phyloP scores from a whole-genome alignment of 75 land plant genomes.

The Pinus tabuliformis region DNA sequence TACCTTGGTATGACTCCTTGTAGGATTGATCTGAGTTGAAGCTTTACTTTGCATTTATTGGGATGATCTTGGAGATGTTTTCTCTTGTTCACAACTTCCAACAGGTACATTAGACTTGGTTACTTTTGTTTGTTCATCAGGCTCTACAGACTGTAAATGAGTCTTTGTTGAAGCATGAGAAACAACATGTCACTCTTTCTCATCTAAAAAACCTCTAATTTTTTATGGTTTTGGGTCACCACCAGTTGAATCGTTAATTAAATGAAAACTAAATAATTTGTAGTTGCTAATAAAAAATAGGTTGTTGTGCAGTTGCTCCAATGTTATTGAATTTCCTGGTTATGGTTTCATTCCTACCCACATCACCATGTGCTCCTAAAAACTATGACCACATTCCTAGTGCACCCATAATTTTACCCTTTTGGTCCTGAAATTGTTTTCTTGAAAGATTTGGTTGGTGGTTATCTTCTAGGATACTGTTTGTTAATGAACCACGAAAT shows the following conservation, averaged over 20 bases:
- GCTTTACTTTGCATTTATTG: slow-evolving; percentile 9
- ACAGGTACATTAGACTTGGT: slow-evolving; percentile 21
- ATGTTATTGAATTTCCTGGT: neutral
- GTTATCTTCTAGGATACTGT: neutral
- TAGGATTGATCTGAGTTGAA: neutral
- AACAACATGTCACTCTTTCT: neutral
- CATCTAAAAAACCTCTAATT: slow-evolving; percentile 13
- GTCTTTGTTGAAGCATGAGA: slow-evolving; percentile 7
- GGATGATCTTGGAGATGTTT: neutral
- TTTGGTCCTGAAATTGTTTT: slow-evolving; percentile 1
- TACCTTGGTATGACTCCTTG: slow-evolving; percentile 40
- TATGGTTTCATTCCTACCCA: slow-evolving; percentile 2
- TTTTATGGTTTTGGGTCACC: neutral
- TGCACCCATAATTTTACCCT: neutral
- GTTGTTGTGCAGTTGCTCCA: slow-evolving; percentile 13
- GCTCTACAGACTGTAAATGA: slow-evolving; percentile 7
- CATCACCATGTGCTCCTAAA: neutral
- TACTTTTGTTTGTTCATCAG: slow-evolving; percentile 16
- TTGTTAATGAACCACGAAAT: neutral
- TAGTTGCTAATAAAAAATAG: slow-evolving; percentile 17
- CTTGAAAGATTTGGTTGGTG: neutral
- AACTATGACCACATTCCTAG: neutral
- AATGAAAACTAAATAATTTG: slow-evolving; percentile 44
- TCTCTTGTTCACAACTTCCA: slow-evolving; percentile 1
- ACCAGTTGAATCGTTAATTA: slow-evolving; percentile 9